Evolutionary conservation across 2,329 filamentous ascomycete species (phyloP).

Genomic region (Juglanconis juglandina): DNA sequence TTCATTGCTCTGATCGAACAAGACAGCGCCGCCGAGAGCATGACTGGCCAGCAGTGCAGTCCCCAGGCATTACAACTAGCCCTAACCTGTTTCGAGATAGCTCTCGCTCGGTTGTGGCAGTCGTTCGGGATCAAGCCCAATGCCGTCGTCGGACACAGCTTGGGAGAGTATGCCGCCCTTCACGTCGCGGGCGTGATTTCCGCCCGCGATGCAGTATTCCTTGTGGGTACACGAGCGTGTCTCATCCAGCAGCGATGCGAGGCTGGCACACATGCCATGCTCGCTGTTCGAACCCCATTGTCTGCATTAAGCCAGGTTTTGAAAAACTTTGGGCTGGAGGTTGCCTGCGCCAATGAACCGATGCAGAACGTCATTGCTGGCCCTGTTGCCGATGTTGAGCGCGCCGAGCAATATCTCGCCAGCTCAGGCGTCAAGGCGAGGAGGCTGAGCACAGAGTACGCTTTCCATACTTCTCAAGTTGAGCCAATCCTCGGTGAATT

Average conservation of each 20-base stretch:
- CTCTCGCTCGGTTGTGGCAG: slow-evolving; percentile 51
- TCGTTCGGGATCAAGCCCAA: slow-evolving; percentile 50
- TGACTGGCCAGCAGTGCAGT: slow-evolving; percentile 42
- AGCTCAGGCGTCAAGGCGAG: slow-evolving; percentile 38
- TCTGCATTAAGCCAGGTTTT: slow-evolving; percentile 41
- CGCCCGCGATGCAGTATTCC: slow-evolving; percentile 65
- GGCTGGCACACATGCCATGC: slow-evolving; percentile 60
- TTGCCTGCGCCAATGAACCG: slow-evolving; percentile 73
- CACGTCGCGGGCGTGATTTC: slow-evolving; percentile 68
- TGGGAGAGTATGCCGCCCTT: slow-evolving; percentile 69
- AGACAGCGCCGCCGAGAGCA: slow-evolving; percentile 35
- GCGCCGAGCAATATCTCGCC: slow-evolving; percentile 37
- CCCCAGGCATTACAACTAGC: slow-evolving; percentile 40
- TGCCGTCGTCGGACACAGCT: slow-evolving; percentile 51
- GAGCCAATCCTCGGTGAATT: slow-evolving; percentile 57
- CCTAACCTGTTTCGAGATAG: slow-evolving; percentile 54
- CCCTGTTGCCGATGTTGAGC: slow-evolving; percentile 36
- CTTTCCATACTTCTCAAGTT: slow-evolving; percentile 52
- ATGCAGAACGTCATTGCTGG: slow-evolving; percentile 69
- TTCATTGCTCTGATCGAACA: slow-evolving; percentile 48
- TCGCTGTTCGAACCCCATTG: slow-evolving; percentile 41
- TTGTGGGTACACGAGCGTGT: slow-evolving; percentile 65
- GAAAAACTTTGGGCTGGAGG: slow-evolving; percentile 34
- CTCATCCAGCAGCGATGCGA: slow-evolving; percentile 63
- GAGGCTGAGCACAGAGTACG: slow-evolving; percentile 47